Base-by-base conservation (phyloP, 768 basidiomycete genomes). In the Collybiopsis confluens region DNA sequence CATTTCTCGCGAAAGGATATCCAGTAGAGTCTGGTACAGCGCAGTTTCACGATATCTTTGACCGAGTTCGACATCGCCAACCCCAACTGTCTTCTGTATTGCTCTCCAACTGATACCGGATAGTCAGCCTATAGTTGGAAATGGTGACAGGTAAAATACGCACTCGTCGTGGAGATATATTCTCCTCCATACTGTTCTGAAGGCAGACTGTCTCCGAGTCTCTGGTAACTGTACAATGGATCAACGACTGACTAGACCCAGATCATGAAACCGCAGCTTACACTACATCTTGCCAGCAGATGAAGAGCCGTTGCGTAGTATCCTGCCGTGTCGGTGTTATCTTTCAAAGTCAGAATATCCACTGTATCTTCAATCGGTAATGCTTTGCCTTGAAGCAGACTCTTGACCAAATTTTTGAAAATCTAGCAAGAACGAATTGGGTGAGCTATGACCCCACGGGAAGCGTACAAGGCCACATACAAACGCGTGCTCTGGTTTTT, bases 81-180 rank as follows among this genome's bases (percentile, higher is more conserved):
- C 71, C 54, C 86, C 85, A 3, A 78, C 73, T 0, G 92, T 94
- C 63, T 83, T 81, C 18, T 83, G 79, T 42, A 98, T 85, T 8
- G 70, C 65, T 47, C 82, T 70, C 93, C 94, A 98, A 65, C 92
- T 95, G 23, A 10, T n/a, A n/a, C n/a, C n/a, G n/a, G n/a, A n/a
- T n/a, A n/a, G n/a, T n/a, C n/a, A n/a, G n/a, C n/a, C n/a, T n/a
- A n/a, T n/a, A 56, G 35, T 33, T 13, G 13, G 30, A 42, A 21
- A 15, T 37, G 28, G 1, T 45, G 18, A 13, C 36, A 24, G 53
- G 18, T 10, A 40, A 43, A 49, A 56, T 45, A 75, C 86, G 56
- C 67, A 96, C 94, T 97, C 82, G 65, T 98, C 93, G 47, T 91
- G 86, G 48, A 88, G 77, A 64, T 90, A 96, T 43, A 96, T 80